A percentile compares a stretch with the other conserved stretches of the same genome.
phyloP scores from a whole-genome alignment of 2,329 filamentous ascomycete genomes.

The Colletotrichum incanum region DNA sequence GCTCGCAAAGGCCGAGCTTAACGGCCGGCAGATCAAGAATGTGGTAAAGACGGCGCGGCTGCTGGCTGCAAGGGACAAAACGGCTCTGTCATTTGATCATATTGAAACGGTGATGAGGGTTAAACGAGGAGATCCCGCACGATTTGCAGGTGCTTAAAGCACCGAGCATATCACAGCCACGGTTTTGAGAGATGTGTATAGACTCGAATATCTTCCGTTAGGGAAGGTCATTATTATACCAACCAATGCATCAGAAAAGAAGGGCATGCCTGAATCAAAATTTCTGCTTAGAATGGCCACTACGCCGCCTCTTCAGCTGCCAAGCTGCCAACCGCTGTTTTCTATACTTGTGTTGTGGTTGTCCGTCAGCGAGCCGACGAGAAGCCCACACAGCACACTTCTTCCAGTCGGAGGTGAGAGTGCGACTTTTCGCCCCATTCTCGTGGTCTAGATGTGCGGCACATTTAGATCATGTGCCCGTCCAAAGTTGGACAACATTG shows the following conservation, averaged over 20 bases:
- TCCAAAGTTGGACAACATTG: neutral
- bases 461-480: neutral
- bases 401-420: neutral
- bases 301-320: neutral
- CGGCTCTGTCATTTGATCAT: constrained; percentile 51
- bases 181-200: no score
- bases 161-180: no score
- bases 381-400: neutral
- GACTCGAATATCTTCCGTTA: no score
- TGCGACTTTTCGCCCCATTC: neutral
- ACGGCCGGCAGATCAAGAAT: constrained; percentile 68
- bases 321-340: constrained; percentile 1
- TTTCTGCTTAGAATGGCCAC: no score
- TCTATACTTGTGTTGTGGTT: neutral
- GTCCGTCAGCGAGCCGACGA: neutral
- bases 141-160: neutral
- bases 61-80: constrained; percentile 44
- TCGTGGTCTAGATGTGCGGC: neutral
- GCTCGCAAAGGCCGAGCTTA: constrained; percentile 59
- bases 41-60: constrained; percentile 57
- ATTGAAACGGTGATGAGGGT: constrained; percentile 52
- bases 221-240: no score
- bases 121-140: neutral
- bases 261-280: no score
- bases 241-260: no score